Evolutionary conservation across 2,329 filamentous ascomycete genomes (phyloP), one percentile per base, ranked within the genome.

Genomic region (Penicillium sp.): DNA sequence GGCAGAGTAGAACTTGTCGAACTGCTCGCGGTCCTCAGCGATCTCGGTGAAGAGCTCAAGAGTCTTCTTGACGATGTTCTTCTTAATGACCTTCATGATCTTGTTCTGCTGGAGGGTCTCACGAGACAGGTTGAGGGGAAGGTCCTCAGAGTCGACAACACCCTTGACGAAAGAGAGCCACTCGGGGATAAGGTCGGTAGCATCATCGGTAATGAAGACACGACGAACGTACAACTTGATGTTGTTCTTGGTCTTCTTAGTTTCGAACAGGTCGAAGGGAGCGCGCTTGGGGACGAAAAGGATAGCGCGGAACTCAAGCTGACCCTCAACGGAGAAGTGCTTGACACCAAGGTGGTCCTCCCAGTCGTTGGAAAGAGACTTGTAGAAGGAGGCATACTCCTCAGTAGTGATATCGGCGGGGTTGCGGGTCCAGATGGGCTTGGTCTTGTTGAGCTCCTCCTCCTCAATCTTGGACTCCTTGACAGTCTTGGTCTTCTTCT

Each of bases 11-110:
- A 99, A 99, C 87, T 99, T 99, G 87, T 99, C 94, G 77, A 99
- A 99, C 79, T 96, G 90, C 86, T 99, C 94, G 81, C 95, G 95
- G 81, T 99, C 94, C 85, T 99, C 94, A 54, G 94, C 87, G 62
- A 99, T 99, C 84, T 99, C 94, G 71, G 86, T 85, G 88, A 99
- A 99, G 76, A 99, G 90, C 85, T 99, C 94, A 64, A 99, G 90
- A 63, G 90, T 90, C 90, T 99, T 99, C 92, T 97, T 99, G 85
- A 99, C 92, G 64, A 99, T 96, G 88, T 99, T 99, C 91, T 99
- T 99, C 87, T 95, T 95, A 86, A 97, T 97, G 78, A 97, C 94
- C 89, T 97, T 97, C 94, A 97, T 97, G 85, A 99, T 99, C 91
- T 97, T 97, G 89, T 97, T 99, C 85, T 97, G 94, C 82, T 99